These are phyloP conservation scores for Kickxella alabastrina DNA, from an alignment of 192 early-diverging fungal species.

Conservation along the genomic window DNA sequence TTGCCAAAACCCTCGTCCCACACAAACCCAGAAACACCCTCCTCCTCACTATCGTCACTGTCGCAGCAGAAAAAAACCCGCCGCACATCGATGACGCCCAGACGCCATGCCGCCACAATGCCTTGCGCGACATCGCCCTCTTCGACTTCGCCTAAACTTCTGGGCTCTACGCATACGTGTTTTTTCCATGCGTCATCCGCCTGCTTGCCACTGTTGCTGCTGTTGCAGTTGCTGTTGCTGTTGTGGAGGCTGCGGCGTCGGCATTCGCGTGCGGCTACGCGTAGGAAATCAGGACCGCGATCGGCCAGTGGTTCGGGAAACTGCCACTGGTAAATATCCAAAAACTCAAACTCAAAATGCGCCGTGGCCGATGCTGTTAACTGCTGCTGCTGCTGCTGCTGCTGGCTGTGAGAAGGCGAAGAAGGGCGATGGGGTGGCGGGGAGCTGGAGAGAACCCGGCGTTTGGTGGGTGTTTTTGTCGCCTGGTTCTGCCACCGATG, in stretches of 20 bases:
- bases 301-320: conserved; percentile 28
- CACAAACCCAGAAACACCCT: not conserved
- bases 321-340: conserved; percentile 46
- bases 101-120: conserved; percentile 33
- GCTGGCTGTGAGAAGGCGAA: not conserved
- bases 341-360: conserved; percentile 33
- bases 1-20: not conserved
- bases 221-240: too few species aligned
- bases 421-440: not conserved
- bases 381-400: not conserved
- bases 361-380: too few species aligned
- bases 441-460: conserved; percentile 15
- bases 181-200: conserved; percentile 34
- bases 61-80: conserved; percentile 43
- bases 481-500: conserved; percentile 3
- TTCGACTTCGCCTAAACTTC: conserved; percentile 4
- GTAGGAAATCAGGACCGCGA: conserved; percentile 28
- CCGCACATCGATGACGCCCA: conserved; percentile 42
- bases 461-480: not conserved
- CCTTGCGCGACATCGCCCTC: conserved; percentile 24
- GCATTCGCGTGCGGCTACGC: conserved; percentile 38
- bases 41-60: conserved; percentile 10
- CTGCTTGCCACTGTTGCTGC: conserved; percentile 4
- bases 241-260: too few species aligned
- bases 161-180: conserved; percentile 20